Evolutionary conservation across 345 rosid species (phyloP).

Genomic region (Chamaenerion angustifolium): DNA sequence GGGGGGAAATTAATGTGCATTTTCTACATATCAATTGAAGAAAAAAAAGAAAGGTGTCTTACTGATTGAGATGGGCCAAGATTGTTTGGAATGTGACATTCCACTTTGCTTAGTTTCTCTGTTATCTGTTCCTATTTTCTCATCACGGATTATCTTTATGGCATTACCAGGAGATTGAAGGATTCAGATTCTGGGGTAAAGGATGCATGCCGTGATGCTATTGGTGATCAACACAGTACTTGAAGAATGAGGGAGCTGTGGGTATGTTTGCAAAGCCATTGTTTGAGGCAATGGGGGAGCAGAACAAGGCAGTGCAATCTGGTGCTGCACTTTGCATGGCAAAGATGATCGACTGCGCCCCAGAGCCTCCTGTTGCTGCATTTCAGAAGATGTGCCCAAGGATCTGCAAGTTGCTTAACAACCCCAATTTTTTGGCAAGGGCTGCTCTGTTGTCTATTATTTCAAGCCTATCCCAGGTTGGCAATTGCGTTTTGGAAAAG

Average conservation of each 20-base stretch:
- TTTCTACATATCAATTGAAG: too few relatives aligned
- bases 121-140: neutral
- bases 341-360: conserved; percentile 73
- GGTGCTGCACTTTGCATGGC: conserved; percentile 91
- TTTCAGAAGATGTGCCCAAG: conserved; percentile 83
- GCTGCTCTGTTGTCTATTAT: conserved; percentile 73
- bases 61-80: too few relatives aligned
- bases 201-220: conserved; percentile 85
- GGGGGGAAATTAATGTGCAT: too few relatives aligned
- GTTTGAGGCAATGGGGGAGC: conserved; percentile 97
- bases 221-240: conserved; percentile 62
- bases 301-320: conserved; percentile 77
- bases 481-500: neutral
- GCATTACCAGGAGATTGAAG: conserved; percentile 33
- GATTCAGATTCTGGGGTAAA: conserved; percentile 87
- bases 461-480: conserved; percentile 75
- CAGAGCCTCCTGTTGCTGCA: conserved; percentile 38
- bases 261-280: conserved; percentile 77
- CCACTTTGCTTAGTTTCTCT: too few relatives aligned
- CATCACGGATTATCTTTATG: neutral
- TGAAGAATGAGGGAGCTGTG: conserved; percentile 48
- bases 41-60: too few relatives aligned
- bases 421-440: conserved; percentile 69
- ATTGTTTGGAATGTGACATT: too few relatives aligned
- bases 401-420: conserved; percentile 80